phyloP scores from a whole-genome alignment of 345 rosid genomes.

The Ceriops decandra region DNA sequence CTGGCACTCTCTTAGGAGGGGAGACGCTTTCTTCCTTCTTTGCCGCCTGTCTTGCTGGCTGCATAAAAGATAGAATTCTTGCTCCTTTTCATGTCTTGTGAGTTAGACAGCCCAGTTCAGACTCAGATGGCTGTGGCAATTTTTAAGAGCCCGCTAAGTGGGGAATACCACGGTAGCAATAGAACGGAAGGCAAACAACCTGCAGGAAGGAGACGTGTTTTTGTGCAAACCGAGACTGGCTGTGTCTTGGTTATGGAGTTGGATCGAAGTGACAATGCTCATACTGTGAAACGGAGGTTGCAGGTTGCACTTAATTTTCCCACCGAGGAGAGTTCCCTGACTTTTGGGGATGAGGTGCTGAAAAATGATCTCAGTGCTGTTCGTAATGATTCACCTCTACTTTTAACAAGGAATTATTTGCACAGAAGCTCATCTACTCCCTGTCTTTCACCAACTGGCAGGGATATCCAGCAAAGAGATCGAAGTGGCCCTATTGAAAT shows the following conservation, averaged over 20 bases:
- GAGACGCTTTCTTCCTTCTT: constrained; percentile 42
- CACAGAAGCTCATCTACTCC: constrained; percentile 98
- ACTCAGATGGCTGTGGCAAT: constrained; percentile 93
- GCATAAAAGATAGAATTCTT: constrained; percentile 25
- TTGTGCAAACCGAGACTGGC: constrained; percentile 94
- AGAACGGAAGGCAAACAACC: constrained; percentile 69
- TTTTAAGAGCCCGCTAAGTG: constrained; percentile 64
- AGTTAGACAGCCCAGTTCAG: constrained; percentile 93
- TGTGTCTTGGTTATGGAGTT: constrained; percentile 98
- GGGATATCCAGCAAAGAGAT: constrained; percentile 72
- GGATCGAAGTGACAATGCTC: constrained; percentile 89
- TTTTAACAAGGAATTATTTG: constrained; percentile 65
- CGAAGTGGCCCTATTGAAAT: constrained; percentile 87
- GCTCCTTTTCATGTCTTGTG: constrained; percentile 71
- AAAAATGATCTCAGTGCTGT: constrained; percentile 88
- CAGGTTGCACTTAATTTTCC: constrained; percentile 87
- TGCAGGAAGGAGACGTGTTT: constrained; percentile 76
- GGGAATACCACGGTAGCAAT: constrained; percentile 52
- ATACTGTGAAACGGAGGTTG: constrained; percentile 88
- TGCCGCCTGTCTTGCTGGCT: constrained; percentile 38
- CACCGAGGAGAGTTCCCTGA: constrained; percentile 69
- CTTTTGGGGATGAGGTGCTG: constrained; percentile 82
- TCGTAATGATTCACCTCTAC: constrained; percentile 83
- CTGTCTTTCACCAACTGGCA: constrained; percentile 91
- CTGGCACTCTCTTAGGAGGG: constrained; percentile 41